These are phyloP conservation scores for Prunus fruticosa DNA, from an alignment of 306 rosid genomes.

Conservation along the genomic window DNA sequence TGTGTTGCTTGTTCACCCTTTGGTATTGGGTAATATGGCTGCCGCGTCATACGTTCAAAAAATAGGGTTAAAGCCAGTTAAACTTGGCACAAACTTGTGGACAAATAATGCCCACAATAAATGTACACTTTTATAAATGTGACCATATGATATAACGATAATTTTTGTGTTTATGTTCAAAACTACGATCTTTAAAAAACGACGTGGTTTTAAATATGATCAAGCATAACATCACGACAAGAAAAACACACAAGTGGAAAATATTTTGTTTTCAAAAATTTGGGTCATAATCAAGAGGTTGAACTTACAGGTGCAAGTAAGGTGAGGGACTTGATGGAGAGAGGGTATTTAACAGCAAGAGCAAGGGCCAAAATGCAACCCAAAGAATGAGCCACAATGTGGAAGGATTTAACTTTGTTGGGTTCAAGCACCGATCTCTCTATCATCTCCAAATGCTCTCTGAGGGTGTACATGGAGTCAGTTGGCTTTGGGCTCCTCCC, in stretches of 20 bases:
- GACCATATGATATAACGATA: neutral
- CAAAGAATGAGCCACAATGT: slow-evolving; percentile 92
- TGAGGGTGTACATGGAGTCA: slow-evolving; percentile 73
- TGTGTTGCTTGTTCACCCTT: slow-evolving; percentile 70
- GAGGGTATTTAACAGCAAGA: slow-evolving; percentile 73
- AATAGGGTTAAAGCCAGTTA: neutral
- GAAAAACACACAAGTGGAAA: no score
- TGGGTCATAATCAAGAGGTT: neutral
- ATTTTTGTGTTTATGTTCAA: neutral
- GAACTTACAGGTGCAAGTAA: slow-evolving; percentile 79
- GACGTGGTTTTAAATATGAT: no score
- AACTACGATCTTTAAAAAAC: neutral
- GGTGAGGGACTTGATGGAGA: slow-evolving; percentile 73
- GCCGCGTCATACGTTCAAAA: neutral
- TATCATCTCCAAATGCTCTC: slow-evolving; percentile 83
- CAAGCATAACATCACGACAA: no score
- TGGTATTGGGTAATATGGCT: slow-evolving; percentile 72
- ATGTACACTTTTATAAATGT: neutral
- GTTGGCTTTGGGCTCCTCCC: slow-evolving; percentile 92
- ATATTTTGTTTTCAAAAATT: neutral
- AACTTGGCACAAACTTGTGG: neutral
- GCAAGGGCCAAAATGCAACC: slow-evolving; percentile 93
- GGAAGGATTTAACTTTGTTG: slow-evolving; percentile 69
- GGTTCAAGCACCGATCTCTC: slow-evolving; percentile 74
- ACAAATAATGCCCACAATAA: neutral